phyloP scores from a whole-genome alignment of 1,284 basidiomycete genomes.

The Tylopilus sp. region DNA sequence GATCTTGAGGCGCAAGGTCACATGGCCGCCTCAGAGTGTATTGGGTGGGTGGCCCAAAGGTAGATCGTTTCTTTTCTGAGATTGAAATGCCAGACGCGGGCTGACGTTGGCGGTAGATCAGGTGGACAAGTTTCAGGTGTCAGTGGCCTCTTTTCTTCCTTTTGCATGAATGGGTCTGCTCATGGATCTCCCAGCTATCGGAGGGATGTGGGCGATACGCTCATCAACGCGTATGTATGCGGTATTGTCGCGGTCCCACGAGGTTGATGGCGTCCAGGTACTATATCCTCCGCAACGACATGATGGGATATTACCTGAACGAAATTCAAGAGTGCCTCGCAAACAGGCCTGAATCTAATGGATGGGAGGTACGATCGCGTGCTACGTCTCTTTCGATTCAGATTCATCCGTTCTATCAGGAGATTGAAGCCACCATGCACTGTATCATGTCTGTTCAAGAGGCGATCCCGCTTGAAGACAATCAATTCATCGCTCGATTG shows the following conservation, averaged over 20 bases:
- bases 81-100: not conserved
- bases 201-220: conserved; percentile 83
- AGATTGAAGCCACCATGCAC: conserved; percentile 79
- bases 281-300: conserved; percentile 78
- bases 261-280: conserved; percentile 49
- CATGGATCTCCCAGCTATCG: conserved; percentile 56
- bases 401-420: conserved; percentile 40
- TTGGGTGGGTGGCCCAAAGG: conserved; percentile 64
- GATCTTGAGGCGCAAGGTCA: conserved; percentile 66
- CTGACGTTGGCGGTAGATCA: conserved; percentile 49
- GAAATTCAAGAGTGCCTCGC: conserved; percentile 55
- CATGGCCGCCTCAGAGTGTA: conserved; percentile 52
- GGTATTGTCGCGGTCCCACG: not conserved
- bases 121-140: conserved; percentile 71
- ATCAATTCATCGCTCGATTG: conserved; percentile 56
- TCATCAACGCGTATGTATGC: conserved; percentile 76
- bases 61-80: conserved; percentile 29
- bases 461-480: conserved; percentile 73
- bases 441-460: conserved; percentile 83
- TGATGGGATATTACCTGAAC: conserved; percentile 66
- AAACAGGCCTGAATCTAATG: conserved; percentile 33
- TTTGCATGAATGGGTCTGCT: conserved; percentile 9
- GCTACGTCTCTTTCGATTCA: not conserved
- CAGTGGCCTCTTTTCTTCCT: conserved; percentile 27
- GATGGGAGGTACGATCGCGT: conserved; percentile 65